These are phyloP conservation scores for Ottelia alismoides DNA, from an alignment of 106 monocot species.

Conservation along the genomic window DNA sequence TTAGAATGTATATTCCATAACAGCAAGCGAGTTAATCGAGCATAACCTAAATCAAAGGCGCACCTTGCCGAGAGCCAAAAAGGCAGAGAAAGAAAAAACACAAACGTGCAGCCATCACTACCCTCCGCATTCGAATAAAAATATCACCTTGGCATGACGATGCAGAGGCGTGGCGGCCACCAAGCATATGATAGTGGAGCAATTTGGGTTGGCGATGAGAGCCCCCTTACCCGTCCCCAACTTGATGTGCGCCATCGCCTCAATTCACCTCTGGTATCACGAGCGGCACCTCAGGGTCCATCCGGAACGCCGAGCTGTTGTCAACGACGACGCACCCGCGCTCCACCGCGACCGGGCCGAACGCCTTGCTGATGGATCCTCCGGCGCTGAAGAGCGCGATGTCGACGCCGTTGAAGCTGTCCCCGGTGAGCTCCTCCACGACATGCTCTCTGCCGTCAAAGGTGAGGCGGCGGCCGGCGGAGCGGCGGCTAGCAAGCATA, in stretches of 20 bases:
- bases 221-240: slow-evolving; percentile 50
- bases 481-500: slow-evolving; percentile 72
- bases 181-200: slow-evolving; percentile 92
- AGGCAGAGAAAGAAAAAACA: neutral
- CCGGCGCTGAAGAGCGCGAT: slow-evolving; percentile 87
- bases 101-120: neutral
- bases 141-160: slow-evolving; percentile 55
- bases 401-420: slow-evolving; percentile 85
- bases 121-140: neutral
- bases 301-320: slow-evolving; percentile 89
- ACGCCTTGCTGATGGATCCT: slow-evolving; percentile 50
- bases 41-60: no score
- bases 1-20: neutral
- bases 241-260: slow-evolving; percentile 59
- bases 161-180: slow-evolving; percentile 98
- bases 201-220: slow-evolving; percentile 88
- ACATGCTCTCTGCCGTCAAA: slow-evolving; percentile 59
- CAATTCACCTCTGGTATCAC: slow-evolving; percentile 90
- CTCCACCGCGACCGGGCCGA: slow-evolving; percentile 67
- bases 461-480: slow-evolving; percentile 48
- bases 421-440: slow-evolving; percentile 55
- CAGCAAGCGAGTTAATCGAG: no score
- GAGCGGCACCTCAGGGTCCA: slow-evolving; percentile 69
- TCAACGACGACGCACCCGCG: slow-evolving; percentile 76
- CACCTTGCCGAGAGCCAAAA: neutral